A percentile compares a stretch with the other conserved stretches of the same genome.
Conservation (phyloP, 306 rosid genomes). For the Pyrus bretschneideri region DNA sequence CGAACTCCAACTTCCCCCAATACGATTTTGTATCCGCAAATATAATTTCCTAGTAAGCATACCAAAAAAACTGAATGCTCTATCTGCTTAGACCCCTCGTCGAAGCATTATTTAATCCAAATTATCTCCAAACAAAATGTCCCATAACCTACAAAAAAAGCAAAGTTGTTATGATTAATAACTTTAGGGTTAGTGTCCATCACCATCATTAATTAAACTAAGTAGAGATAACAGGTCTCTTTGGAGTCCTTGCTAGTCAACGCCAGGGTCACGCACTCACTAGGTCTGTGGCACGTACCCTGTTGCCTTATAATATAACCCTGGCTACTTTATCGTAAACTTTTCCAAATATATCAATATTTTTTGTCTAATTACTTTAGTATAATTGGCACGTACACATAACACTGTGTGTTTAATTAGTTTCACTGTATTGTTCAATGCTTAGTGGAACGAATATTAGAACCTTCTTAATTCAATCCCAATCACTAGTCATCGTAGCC, state of each 20-base stretch:
- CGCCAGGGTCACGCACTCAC: slow-evolving; percentile 19
- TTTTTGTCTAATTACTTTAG: slow-evolving; percentile 6
- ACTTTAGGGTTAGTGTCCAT: slow-evolving; percentile 32
- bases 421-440: not conserved
- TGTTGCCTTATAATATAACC: not conserved
- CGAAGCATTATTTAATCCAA: not conserved
- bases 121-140: not conserved
- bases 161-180: slow-evolving; percentile 15
- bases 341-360: not conserved
- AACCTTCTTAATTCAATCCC: slow-evolving; percentile 20
- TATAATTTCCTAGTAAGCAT: not conserved
- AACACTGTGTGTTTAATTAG: not conserved
- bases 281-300: not conserved
- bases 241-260: slow-evolving; percentile 23
- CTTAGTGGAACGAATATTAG: slow-evolving; percentile 15
- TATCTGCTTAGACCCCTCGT: not conserved
- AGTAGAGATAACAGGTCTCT: not conserved
- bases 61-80: not conserved
- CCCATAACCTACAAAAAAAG: slow-evolving; percentile 2
- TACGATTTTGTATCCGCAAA: no score
- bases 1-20: not conserved
- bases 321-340: not conserved
- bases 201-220: slow-evolving; percentile 18
- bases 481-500: slow-evolving; percentile 1
- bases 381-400: not conserved